Conservation (phyloP, 2,329 filamentous ascomycete genomes). For the Pseudogymnoascus sp. region DNA sequence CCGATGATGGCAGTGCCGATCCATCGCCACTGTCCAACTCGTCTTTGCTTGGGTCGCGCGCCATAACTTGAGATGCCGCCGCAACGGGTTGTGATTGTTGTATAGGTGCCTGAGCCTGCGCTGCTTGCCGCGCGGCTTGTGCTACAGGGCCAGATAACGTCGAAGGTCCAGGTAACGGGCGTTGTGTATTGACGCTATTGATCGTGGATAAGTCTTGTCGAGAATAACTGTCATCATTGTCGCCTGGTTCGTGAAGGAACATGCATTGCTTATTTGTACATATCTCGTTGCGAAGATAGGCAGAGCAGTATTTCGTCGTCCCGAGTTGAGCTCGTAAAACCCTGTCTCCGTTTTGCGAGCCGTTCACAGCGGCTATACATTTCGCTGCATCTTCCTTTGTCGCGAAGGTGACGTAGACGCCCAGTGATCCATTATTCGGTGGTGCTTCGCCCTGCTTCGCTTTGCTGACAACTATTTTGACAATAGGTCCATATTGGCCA, state of each 20-base stretch:
- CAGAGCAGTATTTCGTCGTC: slow-evolving; percentile 97
- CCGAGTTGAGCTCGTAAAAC: slow-evolving; percentile 72
- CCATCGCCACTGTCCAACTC: slow-evolving; percentile 68
- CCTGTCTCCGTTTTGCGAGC: slow-evolving; percentile 83
- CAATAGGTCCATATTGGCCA: slow-evolving; percentile 95
- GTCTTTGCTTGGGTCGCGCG: slow-evolving; percentile 70
- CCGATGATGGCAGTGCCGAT: slow-evolving; percentile 86
- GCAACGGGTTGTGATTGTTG: slow-evolving; percentile 27
- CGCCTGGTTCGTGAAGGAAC: slow-evolving; percentile 96
- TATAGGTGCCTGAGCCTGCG: slow-evolving; percentile 30
- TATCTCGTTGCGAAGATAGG: slow-evolving; percentile 87
- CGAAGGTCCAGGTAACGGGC: slow-evolving; percentile 49
- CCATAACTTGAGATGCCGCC: slow-evolving; percentile 56
- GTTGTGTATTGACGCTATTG: slow-evolving; percentile 76
- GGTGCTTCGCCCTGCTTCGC: slow-evolving; percentile 59
- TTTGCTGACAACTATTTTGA: slow-evolving; percentile 98
- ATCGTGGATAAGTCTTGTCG: slow-evolving; percentile 90
- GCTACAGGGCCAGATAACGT: slow-evolving; percentile 39
- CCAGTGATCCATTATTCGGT: slow-evolving; percentile 72
- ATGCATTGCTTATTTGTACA: slow-evolving; percentile 97
- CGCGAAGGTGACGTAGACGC: slow-evolving; percentile 97
- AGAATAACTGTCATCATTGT: slow-evolving; percentile 94
- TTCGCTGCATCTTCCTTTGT: slow-evolving; percentile 81
- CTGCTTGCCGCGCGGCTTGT: slow-evolving; percentile 47
- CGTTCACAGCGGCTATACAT: slow-evolving; percentile 89